Evolutionary conservation across 2,329 filamentous ascomycete species (phyloP), one percentile per base, ranked within the genome.

Genomic region (Tolypocladium cylindrosporum): DNA sequence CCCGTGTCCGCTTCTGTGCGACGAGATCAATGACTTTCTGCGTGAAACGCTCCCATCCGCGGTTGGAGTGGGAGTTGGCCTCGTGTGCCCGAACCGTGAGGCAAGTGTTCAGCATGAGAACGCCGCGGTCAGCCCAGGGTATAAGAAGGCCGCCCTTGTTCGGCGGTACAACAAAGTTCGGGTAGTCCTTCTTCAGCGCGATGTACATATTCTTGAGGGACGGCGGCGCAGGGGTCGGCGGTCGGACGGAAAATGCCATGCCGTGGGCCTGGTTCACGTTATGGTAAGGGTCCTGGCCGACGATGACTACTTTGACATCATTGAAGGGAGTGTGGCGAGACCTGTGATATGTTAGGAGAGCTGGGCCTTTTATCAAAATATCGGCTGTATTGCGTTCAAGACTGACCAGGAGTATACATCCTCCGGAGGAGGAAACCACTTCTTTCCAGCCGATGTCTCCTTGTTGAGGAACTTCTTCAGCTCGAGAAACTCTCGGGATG

Each of bases 261-360:
- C 94, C 94, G 72, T 97, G 94, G 55, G 94, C 94, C 79, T 99
- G 94, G 73, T 95, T 95, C 71, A 85, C 73, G 71, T 96, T 96
- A 77, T 99, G 94, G 73, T 99, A 99, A 3, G 94, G 94, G 71
- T 99, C 94, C 76, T 99, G 94, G 63, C 94, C 94, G 57, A 97
- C 74, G 68, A 99, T 91, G 60, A 99, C 92, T 58, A 89, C 89
- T 73, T 96, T 96, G 71, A 97, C 92, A 16, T 81, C 87, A 75
- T 87, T 78, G 65, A 99, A 86, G 9, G 94, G 92, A 0, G 93
- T 97, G 72, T 96, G 89, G 34, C 91, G 89, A 60, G 93, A 97
- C 93, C 93, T 97, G 59, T 10, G n/a, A 51, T 9, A 14, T 37
- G 39, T 27, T 19, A 41, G 19, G 39, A 14, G 57, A 24, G 27